Percentiles rank a stretch among this genome's conserved stretches.
Evolutionary conservation across 2,329 filamentous ascomycete species (phyloP).

Genomic region (Ampelomyces quisqualis): DNA sequence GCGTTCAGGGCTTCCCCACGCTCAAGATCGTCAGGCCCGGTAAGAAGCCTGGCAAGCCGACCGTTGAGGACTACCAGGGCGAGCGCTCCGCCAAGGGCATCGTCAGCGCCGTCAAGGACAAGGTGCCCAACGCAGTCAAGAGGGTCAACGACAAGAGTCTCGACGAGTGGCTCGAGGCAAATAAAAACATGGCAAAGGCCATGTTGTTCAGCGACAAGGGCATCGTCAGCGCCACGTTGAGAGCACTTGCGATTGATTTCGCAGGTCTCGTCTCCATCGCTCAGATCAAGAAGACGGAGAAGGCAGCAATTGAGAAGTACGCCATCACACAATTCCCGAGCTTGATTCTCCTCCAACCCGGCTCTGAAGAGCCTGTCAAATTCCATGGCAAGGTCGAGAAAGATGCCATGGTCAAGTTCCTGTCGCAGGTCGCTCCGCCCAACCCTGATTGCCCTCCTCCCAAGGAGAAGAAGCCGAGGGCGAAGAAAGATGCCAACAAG

Average conservation of each 20-base stretch:
- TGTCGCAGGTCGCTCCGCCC: slow-evolving; percentile 74
- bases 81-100: slow-evolving; percentile 81
- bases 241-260: slow-evolving; percentile 87
- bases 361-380: slow-evolving; percentile 65
- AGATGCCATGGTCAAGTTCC: slow-evolving; percentile 75
- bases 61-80: slow-evolving; percentile 89
- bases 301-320: slow-evolving; percentile 69
- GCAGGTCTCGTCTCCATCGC: slow-evolving; percentile 75
- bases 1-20: slow-evolving; percentile 91
- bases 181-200: slow-evolving; percentile 73
- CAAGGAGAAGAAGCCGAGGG: slow-evolving; percentile 48
- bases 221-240: slow-evolving; percentile 77
- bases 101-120: slow-evolving; percentile 77
- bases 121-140: slow-evolving; percentile 90
- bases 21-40: slow-evolving; percentile 88
- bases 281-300: slow-evolving; percentile 82
- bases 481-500: slow-evolving; percentile 49
- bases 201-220: slow-evolving; percentile 94
- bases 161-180: slow-evolving; percentile 68
- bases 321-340: slow-evolving; percentile 76
- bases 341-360: slow-evolving; percentile 74
- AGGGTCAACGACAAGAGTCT: slow-evolving; percentile 76
- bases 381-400: slow-evolving; percentile 88
- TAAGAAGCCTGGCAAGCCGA: slow-evolving; percentile 75
- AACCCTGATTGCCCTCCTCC: slow-evolving; percentile 71